Evolutionary conservation across 345 rosid genomes (phyloP).

Genomic region (Cardamine chenopodiifolia): DNA sequence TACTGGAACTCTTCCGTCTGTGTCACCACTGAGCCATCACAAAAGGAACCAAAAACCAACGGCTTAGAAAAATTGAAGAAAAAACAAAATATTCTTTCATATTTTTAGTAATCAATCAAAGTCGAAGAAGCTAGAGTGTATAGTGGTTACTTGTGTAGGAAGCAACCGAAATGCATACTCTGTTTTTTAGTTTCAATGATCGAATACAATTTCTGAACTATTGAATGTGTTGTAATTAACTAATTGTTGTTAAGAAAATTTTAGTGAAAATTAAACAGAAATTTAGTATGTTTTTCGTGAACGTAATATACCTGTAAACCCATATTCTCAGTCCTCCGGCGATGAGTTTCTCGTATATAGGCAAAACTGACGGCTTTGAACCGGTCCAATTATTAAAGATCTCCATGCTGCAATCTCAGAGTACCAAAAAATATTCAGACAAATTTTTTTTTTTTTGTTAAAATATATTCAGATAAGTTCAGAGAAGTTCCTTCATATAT

Average conservation of each 20-base stretch:
- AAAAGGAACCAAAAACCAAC: constrained; percentile 1
- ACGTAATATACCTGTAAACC: constrained; percentile 76
- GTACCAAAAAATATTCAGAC: constrained; percentile 8
- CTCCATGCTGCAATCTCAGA: constrained; percentile 47
- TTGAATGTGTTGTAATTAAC: neutral
- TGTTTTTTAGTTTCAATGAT: neutral
- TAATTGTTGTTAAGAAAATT: neutral
- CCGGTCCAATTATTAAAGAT: constrained; percentile 62
- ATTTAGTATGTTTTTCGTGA: constrained; percentile 38
- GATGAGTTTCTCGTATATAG: constrained; percentile 80
- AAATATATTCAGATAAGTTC: constrained; percentile 11
- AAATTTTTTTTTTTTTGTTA: too few species aligned
- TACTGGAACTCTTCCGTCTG: constrained; percentile 96
- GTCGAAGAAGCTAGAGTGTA: neutral
- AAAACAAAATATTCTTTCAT: neutral
- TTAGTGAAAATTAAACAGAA: neutral
- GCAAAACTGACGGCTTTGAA: constrained; percentile 67
- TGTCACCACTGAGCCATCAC: constrained; percentile 72
- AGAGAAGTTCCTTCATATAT: constrained; percentile 13
- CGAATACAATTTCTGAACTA: neutral
- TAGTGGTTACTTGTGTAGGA: constrained; percentile 13
- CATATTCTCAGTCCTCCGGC: constrained; percentile 75
- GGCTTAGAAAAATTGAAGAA: constrained; percentile 1
- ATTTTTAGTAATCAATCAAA: neutral
- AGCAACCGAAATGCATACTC: neutral